Evolutionary conservation across 2,329 filamentous ascomycete genomes (phyloP).

Genomic region (Chalaropsis ovoidea): DNA sequence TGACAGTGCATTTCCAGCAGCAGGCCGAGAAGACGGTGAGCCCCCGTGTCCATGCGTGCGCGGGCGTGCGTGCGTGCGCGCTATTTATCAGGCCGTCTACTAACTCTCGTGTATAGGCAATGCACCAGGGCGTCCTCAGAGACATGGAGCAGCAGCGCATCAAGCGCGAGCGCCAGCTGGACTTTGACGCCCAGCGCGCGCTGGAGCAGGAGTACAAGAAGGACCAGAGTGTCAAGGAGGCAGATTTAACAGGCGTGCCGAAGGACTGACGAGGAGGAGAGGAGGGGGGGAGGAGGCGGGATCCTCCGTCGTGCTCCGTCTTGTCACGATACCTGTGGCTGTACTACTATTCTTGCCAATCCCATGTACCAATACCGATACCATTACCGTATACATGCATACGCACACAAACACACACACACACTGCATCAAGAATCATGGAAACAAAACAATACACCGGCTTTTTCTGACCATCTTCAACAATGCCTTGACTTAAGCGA

Average conservation of each 20-base stretch:
- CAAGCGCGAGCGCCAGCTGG: conserved; percentile 80
- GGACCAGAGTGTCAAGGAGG: conserved; percentile 59
- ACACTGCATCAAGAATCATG: not conserved
- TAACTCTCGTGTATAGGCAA: conserved; percentile 51
- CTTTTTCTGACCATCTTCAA: conserved; percentile 11
- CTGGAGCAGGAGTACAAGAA: conserved; percentile 86
- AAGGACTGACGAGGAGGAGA: conserved; percentile 2
- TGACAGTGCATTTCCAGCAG: conserved; percentile 84
- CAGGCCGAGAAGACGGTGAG: conserved; percentile 69
- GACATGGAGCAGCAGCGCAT: conserved; percentile 90
- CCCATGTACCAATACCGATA: conserved; percentile 5
- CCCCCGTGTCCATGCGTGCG: conserved; percentile 24
- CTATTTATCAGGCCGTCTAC: not conserved
- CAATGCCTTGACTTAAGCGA: not conserved
- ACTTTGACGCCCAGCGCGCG: conserved; percentile 83
- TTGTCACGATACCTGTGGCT: not conserved
- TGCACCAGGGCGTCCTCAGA: conserved; percentile 89
- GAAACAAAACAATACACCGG: not conserved
- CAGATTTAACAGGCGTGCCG: conserved; percentile 19
- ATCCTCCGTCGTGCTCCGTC: not conserved
- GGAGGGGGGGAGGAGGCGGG: not conserved
- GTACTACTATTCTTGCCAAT: not conserved
- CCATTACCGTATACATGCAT: not conserved
- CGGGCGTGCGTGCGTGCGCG: too few species aligned
- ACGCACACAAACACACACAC: not conserved